Evolutionary conservation across 306 rosid genomes (phyloP), one percentile per base, ranked within the genome.

Genomic region (Gillenia trifoliata): DNA sequence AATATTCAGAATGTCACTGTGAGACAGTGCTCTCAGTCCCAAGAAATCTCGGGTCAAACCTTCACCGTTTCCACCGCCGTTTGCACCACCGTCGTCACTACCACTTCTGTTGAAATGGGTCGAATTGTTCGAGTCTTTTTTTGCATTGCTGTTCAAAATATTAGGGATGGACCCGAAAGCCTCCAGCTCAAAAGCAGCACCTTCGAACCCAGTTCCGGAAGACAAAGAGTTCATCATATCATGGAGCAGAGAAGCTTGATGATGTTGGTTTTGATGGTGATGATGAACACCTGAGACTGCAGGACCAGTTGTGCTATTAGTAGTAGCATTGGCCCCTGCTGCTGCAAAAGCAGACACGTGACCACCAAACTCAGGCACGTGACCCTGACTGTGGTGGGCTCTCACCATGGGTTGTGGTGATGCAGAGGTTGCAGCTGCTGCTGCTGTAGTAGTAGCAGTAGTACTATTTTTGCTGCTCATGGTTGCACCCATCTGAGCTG

Each of bases 401-500:
- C 91, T 74, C 11, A 74, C 13, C 75, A 85, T 76, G 76, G 79
- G 67, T 41, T 75, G 50, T 50, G 70, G 64, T 41, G 84, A 9
- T 50, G 73, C 26, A n/a, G 41, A 49, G 36, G 26, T 3, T 28
- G 47, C 8, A 17, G 71, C 25, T 2, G 54, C 33, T 20, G n/a
- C 11, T 23, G 63, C 31, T 8, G 63, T 15, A 4, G 60, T 20
- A 54, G 13, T 22, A 29, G 38, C n/a, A 28, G 33, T 3, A 36
- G 50, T 20, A 34, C 70, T 47, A 40, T 17, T 56, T 57, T 28
- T 67, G 77, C 61, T 26, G 83, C 89, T 86, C 82, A 84, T 86
- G 64, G 96, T 90, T 68, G 97, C 87, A 69, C 99, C 99, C 90
- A 94, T 90, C 74, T 92, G 92, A 66, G 99, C 93, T 76, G 99